Conservation (phyloP, 2,329 filamentous ascomycete genomes). For the Botrytis byssoidea region DNA sequence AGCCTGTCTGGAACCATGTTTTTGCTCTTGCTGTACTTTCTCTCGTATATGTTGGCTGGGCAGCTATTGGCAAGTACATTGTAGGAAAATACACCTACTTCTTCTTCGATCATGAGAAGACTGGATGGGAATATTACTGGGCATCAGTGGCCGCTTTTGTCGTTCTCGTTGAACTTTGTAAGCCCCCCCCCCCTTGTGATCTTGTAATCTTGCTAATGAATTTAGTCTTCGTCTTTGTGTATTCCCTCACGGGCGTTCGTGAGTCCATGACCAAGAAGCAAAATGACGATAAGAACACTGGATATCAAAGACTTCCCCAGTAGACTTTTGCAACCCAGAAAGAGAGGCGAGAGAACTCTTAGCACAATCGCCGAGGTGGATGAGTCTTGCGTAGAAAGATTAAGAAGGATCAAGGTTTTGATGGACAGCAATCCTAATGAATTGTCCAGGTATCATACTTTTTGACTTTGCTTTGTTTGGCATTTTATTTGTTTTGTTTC, state of each 20-base stretch:
- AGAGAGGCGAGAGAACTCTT: background rate
- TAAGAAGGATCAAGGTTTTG: background rate
- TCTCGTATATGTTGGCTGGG: constrained; percentile 36
- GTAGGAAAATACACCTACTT: constrained; percentile 36
- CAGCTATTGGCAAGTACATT: constrained; percentile 33
- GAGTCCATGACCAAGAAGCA: constrained; percentile 28
- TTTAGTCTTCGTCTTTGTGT: constrained; percentile 29
- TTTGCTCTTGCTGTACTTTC: constrained; percentile 30
- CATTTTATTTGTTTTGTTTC: background rate
- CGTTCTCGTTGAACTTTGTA: constrained; percentile 31
- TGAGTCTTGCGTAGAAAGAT: constrained; percentile 3
- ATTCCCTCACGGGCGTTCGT: constrained; percentile 30
- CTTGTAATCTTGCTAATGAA: constrained; percentile 4
- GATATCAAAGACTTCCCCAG: constrained; percentile 31
- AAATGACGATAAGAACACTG: constrained; percentile 27
- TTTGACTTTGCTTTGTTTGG: constrained; percentile 7
- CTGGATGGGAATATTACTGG: constrained; percentile 34
- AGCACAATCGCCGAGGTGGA: background rate
- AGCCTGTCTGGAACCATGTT: constrained; percentile 34
- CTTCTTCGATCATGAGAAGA: constrained; percentile 36
- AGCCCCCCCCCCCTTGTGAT: constrained; percentile 16
- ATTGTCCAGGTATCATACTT: background rate
- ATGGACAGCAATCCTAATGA: constrained; percentile 1
- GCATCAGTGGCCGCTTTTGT: constrained; percentile 29
- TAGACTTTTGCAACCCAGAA: constrained; percentile 9